These are phyloP conservation scores for Mycena sp. DNA, from an alignment of 1,284 basidiomycete genomes.

Conservation along the genomic window DNA sequence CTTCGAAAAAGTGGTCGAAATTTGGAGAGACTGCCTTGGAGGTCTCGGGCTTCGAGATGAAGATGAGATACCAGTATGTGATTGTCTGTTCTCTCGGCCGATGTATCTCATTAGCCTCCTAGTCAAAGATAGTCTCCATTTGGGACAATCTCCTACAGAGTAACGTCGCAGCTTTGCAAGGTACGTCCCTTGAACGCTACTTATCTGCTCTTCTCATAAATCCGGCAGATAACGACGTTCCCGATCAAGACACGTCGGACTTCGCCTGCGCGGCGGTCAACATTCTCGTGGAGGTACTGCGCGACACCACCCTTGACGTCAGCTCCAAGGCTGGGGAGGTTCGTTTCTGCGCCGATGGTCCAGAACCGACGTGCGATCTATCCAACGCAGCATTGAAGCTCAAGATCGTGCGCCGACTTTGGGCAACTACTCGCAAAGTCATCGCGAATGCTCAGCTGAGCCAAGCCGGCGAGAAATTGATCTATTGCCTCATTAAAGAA, in stretches of 20 bases:
- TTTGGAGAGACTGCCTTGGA: slow-evolving; percentile 64
- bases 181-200: neutral
- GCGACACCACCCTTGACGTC: slow-evolving; percentile 61
- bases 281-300: slow-evolving; percentile 58
- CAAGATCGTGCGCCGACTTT: slow-evolving; percentile 61
- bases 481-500: slow-evolving; percentile 57
- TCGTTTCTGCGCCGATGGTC: slow-evolving; percentile 24
- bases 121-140: slow-evolving; percentile 18
- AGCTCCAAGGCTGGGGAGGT: slow-evolving; percentile 36
- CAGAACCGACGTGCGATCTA: slow-evolving; percentile 50
- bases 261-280: slow-evolving; percentile 53
- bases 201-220: neutral
- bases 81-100: neutral
- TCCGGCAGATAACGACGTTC: slow-evolving; percentile 15
- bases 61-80: slow-evolving; percentile 52
- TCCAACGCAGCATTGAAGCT: slow-evolving; percentile 52
- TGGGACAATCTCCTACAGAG: slow-evolving; percentile 22
- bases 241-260: slow-evolving; percentile 34
- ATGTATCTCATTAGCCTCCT: neutral
- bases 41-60: slow-evolving; percentile 50
- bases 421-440: slow-evolving; percentile 53
- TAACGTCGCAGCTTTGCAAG: slow-evolving; percentile 6
- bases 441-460: slow-evolving; percentile 54
- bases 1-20: slow-evolving; percentile 58
- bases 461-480: slow-evolving; percentile 54